Percentiles rank a stretch among this genome's conserved stretches.
Evolutionary conservation across 257 asterid species (phyloP).

Genomic region (Voacanga thouarsii): DNA sequence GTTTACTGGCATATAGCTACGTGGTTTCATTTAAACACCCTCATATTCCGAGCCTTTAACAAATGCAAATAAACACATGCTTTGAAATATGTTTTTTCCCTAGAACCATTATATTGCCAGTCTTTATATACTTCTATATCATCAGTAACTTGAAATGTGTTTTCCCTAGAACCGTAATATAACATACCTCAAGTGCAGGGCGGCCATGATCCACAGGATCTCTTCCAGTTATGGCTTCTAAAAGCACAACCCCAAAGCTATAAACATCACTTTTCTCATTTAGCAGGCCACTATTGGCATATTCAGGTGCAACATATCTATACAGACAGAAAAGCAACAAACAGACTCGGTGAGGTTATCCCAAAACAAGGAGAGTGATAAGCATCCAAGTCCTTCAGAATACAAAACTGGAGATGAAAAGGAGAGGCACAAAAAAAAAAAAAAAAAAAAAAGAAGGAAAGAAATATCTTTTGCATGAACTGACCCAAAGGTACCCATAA

Average conservation of each 20-base stretch:
- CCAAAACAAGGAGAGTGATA: not conserved
- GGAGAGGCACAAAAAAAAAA: not conserved
- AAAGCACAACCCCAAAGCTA: constrained; percentile 69
- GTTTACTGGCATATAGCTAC: not conserved
- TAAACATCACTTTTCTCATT: constrained; percentile 84
- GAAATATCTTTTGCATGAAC: constrained; percentile 16
- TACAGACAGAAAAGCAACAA: not conserved
- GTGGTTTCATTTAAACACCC: not conserved
- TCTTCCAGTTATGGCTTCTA: constrained; percentile 80
- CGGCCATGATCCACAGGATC: constrained; percentile 79
- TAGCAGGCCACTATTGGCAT: constrained; percentile 72
- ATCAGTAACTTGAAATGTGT: not conserved
- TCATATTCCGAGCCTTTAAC: not conserved
- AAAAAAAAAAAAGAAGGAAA: not conserved
- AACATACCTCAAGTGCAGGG: constrained; percentile 59
- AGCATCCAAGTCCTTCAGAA: not conserved
- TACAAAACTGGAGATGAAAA: not conserved
- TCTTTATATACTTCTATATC: not conserved
- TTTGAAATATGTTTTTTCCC: too few relatives aligned
- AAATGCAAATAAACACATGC: not conserved
- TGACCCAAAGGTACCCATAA: constrained; percentile 93
- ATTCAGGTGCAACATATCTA: constrained; percentile 88
- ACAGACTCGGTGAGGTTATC: not conserved
- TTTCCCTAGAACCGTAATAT: not conserved
- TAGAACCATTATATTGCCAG: too few relatives aligned